Conservation (phyloP, 1,284 basidiomycete species). For the Apiotrichum mycotoxinovorans region DNA sequence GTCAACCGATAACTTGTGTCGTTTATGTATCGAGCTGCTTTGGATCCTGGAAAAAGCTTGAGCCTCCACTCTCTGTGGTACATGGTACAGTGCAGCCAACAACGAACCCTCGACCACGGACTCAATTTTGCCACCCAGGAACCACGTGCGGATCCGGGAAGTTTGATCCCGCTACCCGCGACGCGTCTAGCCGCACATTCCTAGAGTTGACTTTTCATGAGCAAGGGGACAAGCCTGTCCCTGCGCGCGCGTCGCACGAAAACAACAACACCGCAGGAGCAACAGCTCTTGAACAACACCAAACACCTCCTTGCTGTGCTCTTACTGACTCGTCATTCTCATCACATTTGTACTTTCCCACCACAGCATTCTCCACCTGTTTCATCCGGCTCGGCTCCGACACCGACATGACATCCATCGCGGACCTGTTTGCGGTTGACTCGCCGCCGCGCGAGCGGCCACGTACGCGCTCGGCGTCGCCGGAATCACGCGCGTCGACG, state of each 20-base stretch:
- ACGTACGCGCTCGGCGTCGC: not conserved
- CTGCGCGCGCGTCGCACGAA: not conserved
- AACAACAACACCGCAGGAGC: not conserved
- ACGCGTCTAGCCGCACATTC: not conserved
- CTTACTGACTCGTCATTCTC: not conserved
- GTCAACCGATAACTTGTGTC: not conserved
- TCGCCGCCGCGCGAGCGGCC: conserved; percentile 26
- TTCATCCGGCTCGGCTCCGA: too few species aligned
- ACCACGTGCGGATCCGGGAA: not conserved
- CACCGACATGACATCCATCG: conserved; percentile 3
- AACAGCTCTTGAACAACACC: not conserved
- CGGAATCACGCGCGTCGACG: not conserved
- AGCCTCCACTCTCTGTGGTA: not conserved
- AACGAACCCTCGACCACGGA: not conserved
- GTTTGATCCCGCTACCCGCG: not conserved
- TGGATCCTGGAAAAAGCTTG: not conserved
- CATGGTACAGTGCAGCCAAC: not conserved
- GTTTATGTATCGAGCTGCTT: not conserved
- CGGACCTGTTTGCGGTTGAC: conserved; percentile 30
- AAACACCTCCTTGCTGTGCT: not conserved
- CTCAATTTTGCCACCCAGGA: not conserved
- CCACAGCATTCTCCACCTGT: not conserved
- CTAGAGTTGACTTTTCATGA: not conserved
- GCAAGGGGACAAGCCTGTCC: not conserved
- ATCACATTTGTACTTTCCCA: not conserved